A percentile compares a stretch with the other conserved stretches of the same genome.
These are phyloP conservation scores for Cordia subcordata DNA, from an alignment of 257 asterid genomes.

Conservation along the genomic window DNA sequence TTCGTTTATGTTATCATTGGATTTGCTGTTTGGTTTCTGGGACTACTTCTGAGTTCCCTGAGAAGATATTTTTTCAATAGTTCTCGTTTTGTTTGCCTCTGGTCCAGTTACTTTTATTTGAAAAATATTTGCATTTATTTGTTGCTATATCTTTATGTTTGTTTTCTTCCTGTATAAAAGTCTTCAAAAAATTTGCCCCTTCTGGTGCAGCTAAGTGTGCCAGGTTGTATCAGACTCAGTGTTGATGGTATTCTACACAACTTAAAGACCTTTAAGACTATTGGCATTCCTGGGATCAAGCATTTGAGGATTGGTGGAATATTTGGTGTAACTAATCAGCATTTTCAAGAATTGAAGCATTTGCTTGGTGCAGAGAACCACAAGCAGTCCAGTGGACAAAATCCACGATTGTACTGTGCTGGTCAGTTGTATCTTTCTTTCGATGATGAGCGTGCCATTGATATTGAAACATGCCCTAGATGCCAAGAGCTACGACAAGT, in stretches of 20 bases:
- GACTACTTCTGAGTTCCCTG: not conserved
- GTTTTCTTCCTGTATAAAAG: not conserved
- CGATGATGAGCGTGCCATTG: constrained; percentile 65
- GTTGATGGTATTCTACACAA: constrained; percentile 36
- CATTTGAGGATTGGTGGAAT: constrained; percentile 49
- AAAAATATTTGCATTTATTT: not conserved
- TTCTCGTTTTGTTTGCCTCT: not conserved
- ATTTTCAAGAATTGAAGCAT: constrained; percentile 50
- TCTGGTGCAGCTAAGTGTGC: constrained; percentile 57
- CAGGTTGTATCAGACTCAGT: constrained; percentile 46
- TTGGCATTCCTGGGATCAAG: constrained; percentile 52
- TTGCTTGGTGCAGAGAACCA: constrained; percentile 42
- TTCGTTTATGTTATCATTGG: not conserved
- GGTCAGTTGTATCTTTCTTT: constrained; percentile 47
- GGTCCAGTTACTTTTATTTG: not conserved
- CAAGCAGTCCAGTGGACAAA: constrained; percentile 19
- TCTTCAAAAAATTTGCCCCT: constrained; percentile 1
- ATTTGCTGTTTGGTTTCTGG: not conserved
- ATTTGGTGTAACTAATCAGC: constrained; percentile 39
- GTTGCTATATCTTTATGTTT: not conserved
- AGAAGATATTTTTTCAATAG: not conserved
- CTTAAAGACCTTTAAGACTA: constrained; percentile 47
- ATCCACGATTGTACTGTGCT: constrained; percentile 39
- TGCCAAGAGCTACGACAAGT: constrained; percentile 57
- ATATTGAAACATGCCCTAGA: constrained; percentile 64